These are phyloP conservation scores for Fusarium buharicum DNA, from an alignment of 2,329 filamentous ascomycete species.

Conservation along the genomic window DNA sequence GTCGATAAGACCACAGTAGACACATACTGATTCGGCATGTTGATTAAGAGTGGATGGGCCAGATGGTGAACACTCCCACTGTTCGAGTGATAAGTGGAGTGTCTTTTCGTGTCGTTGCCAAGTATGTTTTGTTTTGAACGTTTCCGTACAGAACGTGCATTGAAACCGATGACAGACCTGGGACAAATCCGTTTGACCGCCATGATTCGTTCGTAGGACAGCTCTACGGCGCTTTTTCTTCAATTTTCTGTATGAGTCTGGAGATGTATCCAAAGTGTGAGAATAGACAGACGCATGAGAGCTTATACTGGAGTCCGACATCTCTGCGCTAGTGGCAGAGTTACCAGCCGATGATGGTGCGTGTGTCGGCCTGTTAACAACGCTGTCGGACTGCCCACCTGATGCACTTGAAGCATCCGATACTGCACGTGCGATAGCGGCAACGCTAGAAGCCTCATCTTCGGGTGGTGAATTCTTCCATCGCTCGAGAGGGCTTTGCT, in stretches of 20 bases:
- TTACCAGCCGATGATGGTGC: slow-evolving; percentile 30
- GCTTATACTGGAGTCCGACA: slow-evolving; percentile 9
- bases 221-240: slow-evolving; percentile 9
- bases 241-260: background rate
- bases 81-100: slow-evolving; percentile 58
- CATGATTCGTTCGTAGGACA: background rate
- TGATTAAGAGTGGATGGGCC: slow-evolving; percentile 54
- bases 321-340: slow-evolving; percentile 1
- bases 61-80: slow-evolving; percentile 57
- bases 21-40: slow-evolving; percentile 49
- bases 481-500: slow-evolving; percentile 46
- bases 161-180: slow-evolving; percentile 42
- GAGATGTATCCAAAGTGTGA: background rate
- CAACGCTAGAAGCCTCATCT: slow-evolving; percentile 46
- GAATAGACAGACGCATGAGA: background rate
- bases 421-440: slow-evolving; percentile 46
- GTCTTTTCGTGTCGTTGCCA: slow-evolving; percentile 63
- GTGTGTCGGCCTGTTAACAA: accelerated
- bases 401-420: slow-evolving; percentile 1
- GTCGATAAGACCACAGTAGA: slow-evolving; percentile 51
- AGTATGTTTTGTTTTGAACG: slow-evolving; percentile 57
- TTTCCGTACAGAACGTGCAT: slow-evolving; percentile 60
- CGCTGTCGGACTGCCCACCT: slow-evolving; percentile 4
- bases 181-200: background rate
- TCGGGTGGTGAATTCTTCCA: slow-evolving; percentile 50